These are phyloP conservation scores for Paraconiothyrium sp. DNA, from an alignment of 2,329 filamentous ascomycete genomes.

Conservation along the genomic window DNA sequence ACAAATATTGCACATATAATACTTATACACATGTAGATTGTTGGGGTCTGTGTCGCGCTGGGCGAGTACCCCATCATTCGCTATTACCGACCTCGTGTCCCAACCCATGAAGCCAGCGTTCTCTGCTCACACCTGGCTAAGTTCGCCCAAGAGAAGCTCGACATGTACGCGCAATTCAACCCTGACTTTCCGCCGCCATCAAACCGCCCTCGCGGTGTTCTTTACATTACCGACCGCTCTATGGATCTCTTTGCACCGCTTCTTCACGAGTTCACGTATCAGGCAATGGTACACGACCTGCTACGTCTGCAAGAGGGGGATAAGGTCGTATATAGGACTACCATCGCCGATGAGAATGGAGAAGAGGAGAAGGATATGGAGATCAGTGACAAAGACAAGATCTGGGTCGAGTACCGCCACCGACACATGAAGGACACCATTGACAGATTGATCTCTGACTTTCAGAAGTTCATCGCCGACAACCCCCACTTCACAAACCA, in stretches of 20 bases:
- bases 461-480: conserved; percentile 87
- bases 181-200: conserved; percentile 84
- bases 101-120: conserved; percentile 86
- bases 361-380: conserved; percentile 90
- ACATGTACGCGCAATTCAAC: conserved; percentile 86
- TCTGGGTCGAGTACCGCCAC: conserved; percentile 96
- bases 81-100: conserved; percentile 81
- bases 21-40: conserved; percentile 65
- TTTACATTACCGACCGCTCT: conserved; percentile 88
- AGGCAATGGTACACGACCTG: conserved; percentile 96
- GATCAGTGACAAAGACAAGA: conserved; percentile 86
- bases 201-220: conserved; percentile 78
- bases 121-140: conserved; percentile 87
- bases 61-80: conserved; percentile 93
- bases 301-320: conserved; percentile 88
- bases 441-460: conserved; percentile 90
- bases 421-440: conserved; percentile 98
- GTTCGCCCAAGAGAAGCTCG: conserved; percentile 90
- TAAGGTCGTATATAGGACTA: conserved; percentile 84
- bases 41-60: conserved; percentile 87
- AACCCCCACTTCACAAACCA: conserved; percentile 91
- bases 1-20: conserved; percentile 11
- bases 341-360: conserved; percentile 73
- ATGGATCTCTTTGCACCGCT: conserved; percentile 92
- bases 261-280: conserved; percentile 96